Evolutionary conservation across 768 basidiomycete genomes (phyloP).

Genomic region (Sutorius australiensis): DNA sequence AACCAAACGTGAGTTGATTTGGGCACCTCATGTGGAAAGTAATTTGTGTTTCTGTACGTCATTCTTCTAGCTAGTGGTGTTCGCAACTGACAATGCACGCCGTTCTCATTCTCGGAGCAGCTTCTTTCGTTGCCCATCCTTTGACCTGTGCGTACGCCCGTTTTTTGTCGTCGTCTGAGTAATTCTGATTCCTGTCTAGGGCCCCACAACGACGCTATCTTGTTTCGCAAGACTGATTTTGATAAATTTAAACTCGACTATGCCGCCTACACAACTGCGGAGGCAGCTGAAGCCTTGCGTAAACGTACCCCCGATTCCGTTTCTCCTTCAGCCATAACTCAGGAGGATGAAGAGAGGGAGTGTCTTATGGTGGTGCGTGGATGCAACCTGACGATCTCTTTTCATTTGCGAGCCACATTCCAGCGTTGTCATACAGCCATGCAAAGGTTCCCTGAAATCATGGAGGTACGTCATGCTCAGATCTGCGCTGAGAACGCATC

Average conservation of each 20-base stretch:
- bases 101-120: neutral
- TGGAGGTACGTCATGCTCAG: slow-evolving; percentile 13
- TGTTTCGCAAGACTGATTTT: slow-evolving; percentile 23
- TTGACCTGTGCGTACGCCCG: slow-evolving; percentile 13
- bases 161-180: neutral
- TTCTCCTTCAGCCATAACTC: neutral
- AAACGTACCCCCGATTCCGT: neutral
- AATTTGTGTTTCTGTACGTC: slow-evolving; percentile 21
- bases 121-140: neutral
- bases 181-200: slow-evolving; percentile 11
- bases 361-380: slow-evolving; percentile 1
- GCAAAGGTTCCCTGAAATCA: slow-evolving; percentile 10
- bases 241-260: slow-evolving; percentile 4
- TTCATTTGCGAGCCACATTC: neutral
- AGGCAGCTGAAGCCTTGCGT: neutral
- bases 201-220: slow-evolving; percentile 4
- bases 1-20: neutral
- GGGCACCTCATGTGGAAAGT: slow-evolving; percentile 26
- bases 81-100: neutral
- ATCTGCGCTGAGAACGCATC: neutral
- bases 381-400: neutral
- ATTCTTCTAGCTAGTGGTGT: neutral
- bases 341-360: neutral
- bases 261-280: neutral
- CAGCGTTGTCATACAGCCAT: slow-evolving; percentile 5